Base-by-base conservation (phyloP, 2,329 filamentous ascomycete genomes). In the Cercospora brassicicola region DNA sequence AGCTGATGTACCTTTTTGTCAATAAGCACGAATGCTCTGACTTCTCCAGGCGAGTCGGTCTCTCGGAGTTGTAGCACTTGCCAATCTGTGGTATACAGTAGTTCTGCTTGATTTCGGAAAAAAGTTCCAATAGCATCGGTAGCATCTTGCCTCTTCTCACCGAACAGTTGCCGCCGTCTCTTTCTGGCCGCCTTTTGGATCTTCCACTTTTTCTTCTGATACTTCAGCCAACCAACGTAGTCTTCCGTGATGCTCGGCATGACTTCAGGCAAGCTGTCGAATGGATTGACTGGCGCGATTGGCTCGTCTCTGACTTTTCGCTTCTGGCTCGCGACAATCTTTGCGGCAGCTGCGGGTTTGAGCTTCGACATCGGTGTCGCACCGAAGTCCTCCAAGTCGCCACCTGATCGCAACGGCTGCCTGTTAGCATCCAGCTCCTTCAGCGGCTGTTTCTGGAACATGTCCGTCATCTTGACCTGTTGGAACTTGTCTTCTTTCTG, bases 141-240 rank as follows among this genome's bases (percentile, higher is more conserved):
- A 13, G 85, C 82, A 73, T 86, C 83, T 59, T 84, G 84, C 10
- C 89, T 87, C 66, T 91, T 90, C 75, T 99, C 94, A 68, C 95
- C 95, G 75, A 99, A 99, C 0, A 99, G 84, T 78, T 99, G 95
- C 59, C 94, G 88, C 71, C 96, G 87, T 53, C 94, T 89, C 68
- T 90, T 86, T 23, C 95, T 89, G 36, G 94, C 93, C 78, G 96
- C 91, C 76, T 93, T 96, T 78, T 99, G 95, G 42, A 98, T 90
- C 82, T 94, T 97, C 95, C 95, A 99, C 80, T 99, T 99, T 82
- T 94, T 89, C 81, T 99, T 99, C 78, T 99, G 95, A 76, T 98
- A 98, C 76, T 91, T 86, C 63, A 99, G 79, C 84, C 96, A 99
- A 0, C 88, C 92, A 18, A 88, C 83, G 73, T 99, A 99, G 79